Conservation (phyloP, 2,329 filamentous ascomycete genomes). For the Calonectria ilicicola region DNA sequence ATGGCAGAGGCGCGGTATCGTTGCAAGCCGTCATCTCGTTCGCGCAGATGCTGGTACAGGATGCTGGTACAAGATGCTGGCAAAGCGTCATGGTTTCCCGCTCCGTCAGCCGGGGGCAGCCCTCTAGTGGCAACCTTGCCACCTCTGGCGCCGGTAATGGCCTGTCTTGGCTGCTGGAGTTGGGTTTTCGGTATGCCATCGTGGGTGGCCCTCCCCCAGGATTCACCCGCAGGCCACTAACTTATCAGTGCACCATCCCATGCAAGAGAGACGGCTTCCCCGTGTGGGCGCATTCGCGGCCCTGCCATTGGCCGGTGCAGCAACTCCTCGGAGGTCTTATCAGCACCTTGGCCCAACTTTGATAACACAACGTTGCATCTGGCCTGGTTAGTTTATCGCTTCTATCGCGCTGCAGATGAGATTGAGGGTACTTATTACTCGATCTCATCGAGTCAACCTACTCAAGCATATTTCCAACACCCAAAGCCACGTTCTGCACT, state of each 20-base stretch:
- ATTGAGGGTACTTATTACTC: constrained; percentile 50
- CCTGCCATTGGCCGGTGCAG: constrained; percentile 27
- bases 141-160: background rate
- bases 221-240: constrained; percentile 27
- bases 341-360: constrained; percentile 27
- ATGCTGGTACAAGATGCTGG: no score
- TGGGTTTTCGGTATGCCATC: background rate
- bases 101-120: background rate
- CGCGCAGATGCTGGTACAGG: background rate
- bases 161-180: background rate
- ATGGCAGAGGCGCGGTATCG: background rate
- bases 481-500: background rate
- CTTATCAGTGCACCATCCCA: constrained; percentile 31
- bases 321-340: constrained; percentile 30
- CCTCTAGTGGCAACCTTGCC: constrained; percentile 21
- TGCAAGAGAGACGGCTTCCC: constrained; percentile 38
- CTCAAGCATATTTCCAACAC: background rate
- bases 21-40: background rate
- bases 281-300: constrained; percentile 29
- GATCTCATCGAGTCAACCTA: constrained; percentile 59
- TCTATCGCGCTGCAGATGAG: constrained; percentile 13
- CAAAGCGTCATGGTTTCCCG: background rate
- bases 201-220: constrained; percentile 13
- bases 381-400: constrained; percentile 34
- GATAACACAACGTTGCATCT: constrained; percentile 33